Evolutionary conservation across 352 stramenopile genomes (phyloP).

Genomic region (Globisporangium okanoganense): DNA sequence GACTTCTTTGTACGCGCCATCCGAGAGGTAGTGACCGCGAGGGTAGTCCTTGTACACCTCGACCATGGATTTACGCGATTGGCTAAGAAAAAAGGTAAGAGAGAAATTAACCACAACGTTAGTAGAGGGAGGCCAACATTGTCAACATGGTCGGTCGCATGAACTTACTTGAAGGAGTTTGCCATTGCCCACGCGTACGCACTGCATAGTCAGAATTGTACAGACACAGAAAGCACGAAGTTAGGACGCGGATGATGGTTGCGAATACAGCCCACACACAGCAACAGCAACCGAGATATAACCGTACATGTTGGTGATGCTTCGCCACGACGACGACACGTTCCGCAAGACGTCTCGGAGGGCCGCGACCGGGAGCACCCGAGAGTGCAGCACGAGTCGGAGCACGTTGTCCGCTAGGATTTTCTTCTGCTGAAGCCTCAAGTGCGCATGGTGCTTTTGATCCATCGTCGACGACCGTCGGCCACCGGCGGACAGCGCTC

Average conservation of each 20-base stretch:
- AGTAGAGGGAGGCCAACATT: not conserved
- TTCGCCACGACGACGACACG: constrained; percentile 45
- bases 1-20: constrained; percentile 88
- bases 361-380: constrained; percentile 26
- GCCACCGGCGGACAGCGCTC: not conserved
- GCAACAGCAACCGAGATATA: not conserved
- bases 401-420: constrained; percentile 32
- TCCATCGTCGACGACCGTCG: not conserved
- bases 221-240: not conserved
- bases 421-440: constrained; percentile 20
- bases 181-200: constrained; percentile 48
- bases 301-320: constrained; percentile 40
- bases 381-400: constrained; percentile 39
- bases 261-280: not conserved
- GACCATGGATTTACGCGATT: constrained; percentile 25
- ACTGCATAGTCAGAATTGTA: constrained; percentile 21
- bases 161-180: constrained; percentile 45
- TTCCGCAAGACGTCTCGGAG: constrained; percentile 32
- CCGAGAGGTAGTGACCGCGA: constrained; percentile 68
- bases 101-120: not conserved
- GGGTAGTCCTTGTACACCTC: constrained; percentile 54
- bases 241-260: not conserved
- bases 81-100: constrained; percentile 6
- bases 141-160: not conserved
- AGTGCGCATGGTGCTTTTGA: not conserved